phyloP scores from a whole-genome alignment of 2,329 filamentous ascomycete species.

The Orbilia quercus region DNA sequence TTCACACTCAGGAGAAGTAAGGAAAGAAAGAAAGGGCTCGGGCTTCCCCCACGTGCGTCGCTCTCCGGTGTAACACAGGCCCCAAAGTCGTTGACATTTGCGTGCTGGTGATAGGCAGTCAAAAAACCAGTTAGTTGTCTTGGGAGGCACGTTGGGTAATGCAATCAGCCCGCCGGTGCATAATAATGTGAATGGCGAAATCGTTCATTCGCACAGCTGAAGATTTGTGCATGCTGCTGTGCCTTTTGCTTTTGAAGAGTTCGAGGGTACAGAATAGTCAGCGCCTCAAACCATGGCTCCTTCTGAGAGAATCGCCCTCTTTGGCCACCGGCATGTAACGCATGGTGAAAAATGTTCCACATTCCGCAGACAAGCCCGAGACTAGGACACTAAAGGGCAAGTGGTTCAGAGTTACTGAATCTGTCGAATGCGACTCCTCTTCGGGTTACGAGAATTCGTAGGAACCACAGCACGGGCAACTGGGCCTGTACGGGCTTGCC shows the following conservation, averaged over 20 bases:
- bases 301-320: slow-evolving; percentile 10
- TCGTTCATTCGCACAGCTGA: not conserved
- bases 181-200: slow-evolving; percentile 3
- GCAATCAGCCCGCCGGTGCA: slow-evolving; percentile 14
- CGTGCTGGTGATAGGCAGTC: slow-evolving; percentile 1
- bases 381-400: slow-evolving; percentile 35
- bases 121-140: not conserved
- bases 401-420: slow-evolving; percentile 23
- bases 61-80: slow-evolving; percentile 13
- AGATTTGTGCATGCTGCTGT: slow-evolving; percentile 5
- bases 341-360: slow-evolving; percentile 35
- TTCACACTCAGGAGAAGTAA: slow-evolving; percentile 5
- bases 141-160: slow-evolving; percentile 20
- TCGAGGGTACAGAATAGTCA: too few relatives aligned
- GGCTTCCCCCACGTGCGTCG: slow-evolving; percentile 37
- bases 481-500: slow-evolving; percentile 34
- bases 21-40: slow-evolving; percentile 15
- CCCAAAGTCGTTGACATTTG: slow-evolving; percentile 3
- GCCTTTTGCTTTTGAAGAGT: slow-evolving; percentile 3
- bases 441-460: slow-evolving; percentile 30
- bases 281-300: slow-evolving; percentile 7
- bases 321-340: slow-evolving; percentile 15
- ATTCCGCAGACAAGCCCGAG: slow-evolving; percentile 35
- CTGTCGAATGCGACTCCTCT: slow-evolving; percentile 33
- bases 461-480: slow-evolving; percentile 41